Evolutionary conservation across 306 rosid species (phyloP), one percentile per base, ranked within the genome.

Genomic region (Casuarina cunninghamiana): DNA sequence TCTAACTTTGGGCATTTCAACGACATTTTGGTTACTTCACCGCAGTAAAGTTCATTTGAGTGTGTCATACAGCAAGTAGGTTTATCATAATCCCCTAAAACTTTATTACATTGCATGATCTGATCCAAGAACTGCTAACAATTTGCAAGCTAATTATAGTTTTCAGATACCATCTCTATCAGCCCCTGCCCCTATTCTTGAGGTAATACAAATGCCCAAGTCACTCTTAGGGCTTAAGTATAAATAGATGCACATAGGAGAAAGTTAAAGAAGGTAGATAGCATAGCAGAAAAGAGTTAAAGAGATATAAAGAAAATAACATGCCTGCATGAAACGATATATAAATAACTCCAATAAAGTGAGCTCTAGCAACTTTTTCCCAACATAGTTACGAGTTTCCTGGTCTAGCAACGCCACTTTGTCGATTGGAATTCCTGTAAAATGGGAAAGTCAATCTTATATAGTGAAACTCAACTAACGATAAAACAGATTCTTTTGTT

Each of bases 241-340:
- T 46, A 17, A 70, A 17, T 61, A 39, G 43, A 37, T 11, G 54
- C 77, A 41, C 32, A 77, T 45, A 6, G 69, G 61, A 75, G 41
- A n/a, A 26, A 75, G 21, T 6, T n/a, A 58, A 62, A 21, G 51
- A 53, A 72, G 38, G 13, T n/a, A 70, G 16, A 75, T 53, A 38
- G 39, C 4, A 58, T 26, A 58, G 61, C 44, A 61, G 51, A n/a
- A 10, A 54, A 46, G 19, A 75, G 60, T 45, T 37, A 72, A 32
- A 72, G 26, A 43, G 4, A 73, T 37, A 5, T 42, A 75, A 35
- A 79, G 77, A 76, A 78, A 73, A 77, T 71, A 50, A 80, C 93
- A 73, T 91, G 83, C 98, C 98, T 95, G 97, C 97, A 92, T 95
- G 84, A 92, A 95, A 75, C 75, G 91, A 79, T 88, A 95, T 78